Evolutionary conservation across 2,329 filamentous ascomycete species (phyloP).

Genomic region (Ophiocordyceps camponoti-rufipedis): DNA sequence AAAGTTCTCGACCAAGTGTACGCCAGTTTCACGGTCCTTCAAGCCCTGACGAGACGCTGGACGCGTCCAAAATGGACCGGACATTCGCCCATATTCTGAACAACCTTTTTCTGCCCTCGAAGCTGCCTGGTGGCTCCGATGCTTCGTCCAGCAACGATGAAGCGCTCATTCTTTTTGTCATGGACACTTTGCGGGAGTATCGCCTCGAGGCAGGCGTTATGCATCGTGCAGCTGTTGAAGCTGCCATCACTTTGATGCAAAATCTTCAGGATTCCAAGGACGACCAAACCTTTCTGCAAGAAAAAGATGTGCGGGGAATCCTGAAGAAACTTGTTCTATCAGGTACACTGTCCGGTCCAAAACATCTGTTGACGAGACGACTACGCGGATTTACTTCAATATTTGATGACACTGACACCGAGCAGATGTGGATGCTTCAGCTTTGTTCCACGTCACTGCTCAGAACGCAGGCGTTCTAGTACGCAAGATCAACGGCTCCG

Average conservation of each 20-base stretch:
- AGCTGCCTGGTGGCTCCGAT: conserved; percentile 1
- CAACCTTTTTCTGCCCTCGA: conserved; percentile 1
- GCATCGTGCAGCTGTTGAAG: background rate
- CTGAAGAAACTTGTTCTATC: background rate
- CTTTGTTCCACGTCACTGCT: background rate
- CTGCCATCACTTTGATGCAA: background rate
- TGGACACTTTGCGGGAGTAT: background rate
- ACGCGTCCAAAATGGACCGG: no score
- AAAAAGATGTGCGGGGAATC: background rate
- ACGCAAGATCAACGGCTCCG: conserved; percentile 2
- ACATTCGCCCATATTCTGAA: no score
- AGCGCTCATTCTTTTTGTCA: background rate
- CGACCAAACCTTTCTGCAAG: background rate
- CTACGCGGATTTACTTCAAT: background rate
- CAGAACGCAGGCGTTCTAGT: conserved; percentile 19
- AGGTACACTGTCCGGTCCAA: background rate
- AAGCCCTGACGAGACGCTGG: background rate
- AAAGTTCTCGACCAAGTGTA: no score
- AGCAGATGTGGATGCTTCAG: background rate
- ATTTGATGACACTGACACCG: background rate
- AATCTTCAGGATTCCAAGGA: background rate
- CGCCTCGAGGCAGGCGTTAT: background rate
- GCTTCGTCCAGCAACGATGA: background rate
- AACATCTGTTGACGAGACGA: no score
- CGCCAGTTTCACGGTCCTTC: no score